Evolutionary conservation across 208 protist species (phyloP), one percentile per base, ranked within the genome.

Genomic region (Acanthamoeba divionensis): DNA sequence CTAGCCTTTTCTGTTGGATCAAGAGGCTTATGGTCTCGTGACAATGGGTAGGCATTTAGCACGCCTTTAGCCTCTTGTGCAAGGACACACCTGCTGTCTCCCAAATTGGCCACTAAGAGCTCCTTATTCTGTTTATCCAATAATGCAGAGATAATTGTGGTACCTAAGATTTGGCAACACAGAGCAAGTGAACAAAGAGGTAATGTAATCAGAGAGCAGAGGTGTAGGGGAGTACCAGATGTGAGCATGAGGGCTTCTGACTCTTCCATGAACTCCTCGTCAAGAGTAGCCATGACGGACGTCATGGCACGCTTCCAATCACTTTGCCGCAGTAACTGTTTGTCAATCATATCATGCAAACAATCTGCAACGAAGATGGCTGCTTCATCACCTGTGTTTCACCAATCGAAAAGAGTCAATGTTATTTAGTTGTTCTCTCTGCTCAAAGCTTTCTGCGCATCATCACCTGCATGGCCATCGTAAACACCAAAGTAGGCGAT

Each of bases 201-300:
- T 57, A 57, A 57, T 13, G 52, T 13, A 57, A 57, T 57, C 13
- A 57, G 52, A 18, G 52, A 13, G 52, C 15, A 13, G 52, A 57
- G 15, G 52, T n/a, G 52, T 57, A n/a, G n/a, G n/a, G n/a, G n/a
- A n/a, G 52, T 57, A 31, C 66, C 66, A 8, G 66, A 77, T n/a
- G 66, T 77, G 41, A 36, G 63, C 73, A 83, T 83, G 50, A 83
- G 55, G 18, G 73, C 38, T 31, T 83, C 73, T n/a, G 31, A 47
- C 48, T 83, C 73, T 45, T 83, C 73, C 73, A 83, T 83, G 45
- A 83, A 38, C 12, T 83, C 45, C 73, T 83, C 73, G 31, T 83
- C 73, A 9, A 83, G 50, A 8, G 50, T 62, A 7, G 50, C 8
- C 21, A 83, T 65, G 24, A 52, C 73, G 12, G 73, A 12, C n/a